A percentile compares a stretch with the other conserved stretches of the same genome.
Conservation (phyloP, 306 rosid genomes). For the Ammopiptanthus mongolicus region DNA sequence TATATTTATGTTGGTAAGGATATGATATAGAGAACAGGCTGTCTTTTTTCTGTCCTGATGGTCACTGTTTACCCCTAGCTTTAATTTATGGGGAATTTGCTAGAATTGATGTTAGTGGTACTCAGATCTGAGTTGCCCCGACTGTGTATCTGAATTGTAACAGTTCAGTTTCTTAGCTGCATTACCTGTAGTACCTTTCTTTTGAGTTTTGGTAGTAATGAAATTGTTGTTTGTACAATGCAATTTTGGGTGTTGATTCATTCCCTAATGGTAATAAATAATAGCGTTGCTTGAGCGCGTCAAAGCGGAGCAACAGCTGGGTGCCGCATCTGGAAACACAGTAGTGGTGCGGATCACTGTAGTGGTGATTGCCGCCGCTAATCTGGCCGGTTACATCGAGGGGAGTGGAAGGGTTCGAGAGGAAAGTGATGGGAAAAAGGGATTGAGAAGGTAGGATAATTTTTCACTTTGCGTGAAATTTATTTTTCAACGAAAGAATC, state of each 20-base stretch:
- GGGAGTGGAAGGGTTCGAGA: too few relatives aligned
- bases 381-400: too few relatives aligned
- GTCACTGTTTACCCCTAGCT: neutral
- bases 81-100: neutral
- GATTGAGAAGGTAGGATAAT: too few relatives aligned
- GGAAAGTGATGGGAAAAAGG: too few relatives aligned
- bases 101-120: neutral
- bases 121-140: neutral
- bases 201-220: neutral
- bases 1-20: constrained; percentile 7
- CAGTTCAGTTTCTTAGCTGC: neutral
- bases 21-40: constrained; percentile 32
- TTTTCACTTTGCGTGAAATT: too few relatives aligned
- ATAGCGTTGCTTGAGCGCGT: too few relatives aligned
- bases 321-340: too few relatives aligned
- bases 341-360: too few relatives aligned
- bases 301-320: too few relatives aligned
- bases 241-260: neutral
- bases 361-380: too few relatives aligned
- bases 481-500: too few relatives aligned
- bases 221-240: neutral
- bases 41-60: constrained; percentile 34
- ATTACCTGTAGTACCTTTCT: neutral
- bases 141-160: neutral
- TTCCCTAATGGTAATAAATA: neutral